phyloP scores from a whole-genome alignment of 257 asterid genomes.

The Solanum ossicruentum region DNA sequence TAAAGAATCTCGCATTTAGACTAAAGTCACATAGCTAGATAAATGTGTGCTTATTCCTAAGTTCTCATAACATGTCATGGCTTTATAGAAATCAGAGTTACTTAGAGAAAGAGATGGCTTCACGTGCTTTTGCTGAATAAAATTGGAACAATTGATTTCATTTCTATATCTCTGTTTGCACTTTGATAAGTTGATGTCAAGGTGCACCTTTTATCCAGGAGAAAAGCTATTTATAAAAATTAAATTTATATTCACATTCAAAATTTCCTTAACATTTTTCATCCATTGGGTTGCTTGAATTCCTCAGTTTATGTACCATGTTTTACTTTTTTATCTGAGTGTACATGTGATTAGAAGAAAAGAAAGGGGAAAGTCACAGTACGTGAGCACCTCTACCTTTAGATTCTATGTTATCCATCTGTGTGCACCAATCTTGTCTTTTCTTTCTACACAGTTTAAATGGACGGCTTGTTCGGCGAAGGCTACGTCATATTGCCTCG shows the following conservation, averaged over 20 bases:
- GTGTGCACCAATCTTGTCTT: background rate
- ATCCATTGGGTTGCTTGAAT: background rate
- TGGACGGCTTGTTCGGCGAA: slow-evolving; percentile 79
- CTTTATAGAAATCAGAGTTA: background rate
- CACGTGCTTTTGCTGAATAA: background rate
- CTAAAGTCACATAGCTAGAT: background rate
- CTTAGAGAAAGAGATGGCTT: background rate
- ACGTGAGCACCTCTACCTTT: background rate
- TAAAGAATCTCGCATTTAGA: background rate
- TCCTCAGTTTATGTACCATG: background rate
- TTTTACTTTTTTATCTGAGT: background rate
- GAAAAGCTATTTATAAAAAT: background rate
- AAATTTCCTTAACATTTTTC: background rate
- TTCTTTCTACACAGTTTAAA: slow-evolving; percentile 43
- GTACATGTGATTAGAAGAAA: background rate
- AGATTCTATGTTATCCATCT: background rate
- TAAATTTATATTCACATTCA: background rate
- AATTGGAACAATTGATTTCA: background rate
- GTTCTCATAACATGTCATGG: background rate
- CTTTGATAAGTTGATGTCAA: background rate
- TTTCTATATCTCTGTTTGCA: background rate
- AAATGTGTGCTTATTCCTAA: background rate
- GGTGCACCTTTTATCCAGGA: background rate
- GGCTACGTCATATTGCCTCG: slow-evolving; percentile 76
- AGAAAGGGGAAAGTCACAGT: background rate